phyloP scores from a whole-genome alignment of 192 early-diverging fungal species.

The Glomus cerebriforme region DNA sequence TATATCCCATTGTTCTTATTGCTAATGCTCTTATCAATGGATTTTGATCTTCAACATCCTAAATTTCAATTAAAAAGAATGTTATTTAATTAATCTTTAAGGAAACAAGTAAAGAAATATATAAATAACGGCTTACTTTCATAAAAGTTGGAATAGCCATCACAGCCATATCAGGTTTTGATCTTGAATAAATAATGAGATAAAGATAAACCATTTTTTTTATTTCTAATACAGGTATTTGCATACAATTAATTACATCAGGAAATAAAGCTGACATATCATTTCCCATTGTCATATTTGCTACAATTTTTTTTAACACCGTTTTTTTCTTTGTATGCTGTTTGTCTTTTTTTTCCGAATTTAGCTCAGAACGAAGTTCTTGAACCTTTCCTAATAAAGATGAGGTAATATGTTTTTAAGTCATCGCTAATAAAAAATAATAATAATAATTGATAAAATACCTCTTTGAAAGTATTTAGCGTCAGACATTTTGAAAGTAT shows the following conservation, averaged over 20 bases:
- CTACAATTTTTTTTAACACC: slow-evolving; percentile 93
- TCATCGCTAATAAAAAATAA: neutral
- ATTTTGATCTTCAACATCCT: slow-evolving; percentile 92
- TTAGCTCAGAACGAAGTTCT: slow-evolving; percentile 84
- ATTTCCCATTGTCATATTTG: slow-evolving; percentile 99
- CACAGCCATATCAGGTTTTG: slow-evolving; percentile 91
- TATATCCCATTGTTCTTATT: slow-evolving; percentile 97
- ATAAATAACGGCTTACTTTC: slow-evolving; percentile 55
- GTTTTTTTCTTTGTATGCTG: slow-evolving; percentile 82
- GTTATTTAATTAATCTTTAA: slow-evolving; percentile 4
- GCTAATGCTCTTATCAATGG: slow-evolving; percentile 94
- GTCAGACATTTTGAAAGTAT: slow-evolving; percentile 48
- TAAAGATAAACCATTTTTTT: slow-evolving; percentile 96
- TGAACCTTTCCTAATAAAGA: slow-evolving; percentile 80
- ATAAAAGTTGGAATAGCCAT: slow-evolving; percentile 88
- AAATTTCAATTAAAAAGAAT: slow-evolving; percentile 1
- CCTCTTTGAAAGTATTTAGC: slow-evolving; percentile 63
- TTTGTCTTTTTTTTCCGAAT: slow-evolving; percentile 81
- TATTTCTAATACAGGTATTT: slow-evolving; percentile 81
- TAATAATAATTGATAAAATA: slow-evolving; percentile 30
- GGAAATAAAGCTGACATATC: slow-evolving; percentile 95
- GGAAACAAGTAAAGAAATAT: neutral
- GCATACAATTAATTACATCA: slow-evolving; percentile 92
- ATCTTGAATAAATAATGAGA: slow-evolving; percentile 93
- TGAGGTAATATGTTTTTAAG: neutral